Evolutionary conservation across 2,329 filamentous ascomycete species (phyloP).

Genomic region (Paracoccidioides brasiliensis): DNA sequence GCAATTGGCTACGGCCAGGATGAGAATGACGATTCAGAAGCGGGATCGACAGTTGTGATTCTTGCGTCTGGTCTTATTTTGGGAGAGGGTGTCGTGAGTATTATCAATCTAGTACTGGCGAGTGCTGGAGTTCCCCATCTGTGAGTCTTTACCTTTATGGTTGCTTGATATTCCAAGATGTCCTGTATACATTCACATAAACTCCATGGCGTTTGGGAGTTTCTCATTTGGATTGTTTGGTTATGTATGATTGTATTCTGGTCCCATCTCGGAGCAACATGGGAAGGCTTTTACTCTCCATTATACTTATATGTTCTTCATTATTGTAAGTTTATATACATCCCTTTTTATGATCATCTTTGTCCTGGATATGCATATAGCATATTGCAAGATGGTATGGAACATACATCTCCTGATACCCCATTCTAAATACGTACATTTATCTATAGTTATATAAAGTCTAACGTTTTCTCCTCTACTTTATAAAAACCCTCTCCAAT

Average conservation of each 20-base stretch:
- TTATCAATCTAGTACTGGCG: constrained; percentile 74
- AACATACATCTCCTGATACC: too few relatives aligned
- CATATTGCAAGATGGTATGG: too few relatives aligned
- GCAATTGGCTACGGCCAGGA: constrained; percentile 17
- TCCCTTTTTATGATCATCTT: too few relatives aligned
- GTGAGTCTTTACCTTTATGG: background rate
- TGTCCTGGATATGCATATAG: too few relatives aligned
- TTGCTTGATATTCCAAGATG: background rate
- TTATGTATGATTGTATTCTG: background rate
- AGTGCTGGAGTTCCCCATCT: constrained; percentile 64
- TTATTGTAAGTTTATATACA: too few relatives aligned
- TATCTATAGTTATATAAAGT: too few relatives aligned
- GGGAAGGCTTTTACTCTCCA: too few relatives aligned
- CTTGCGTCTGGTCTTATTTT: constrained; percentile 81
- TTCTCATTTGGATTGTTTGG: background rate
- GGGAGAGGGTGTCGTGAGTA: constrained; percentile 82
- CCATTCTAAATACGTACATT: too few relatives aligned
- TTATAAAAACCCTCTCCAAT: too few relatives aligned
- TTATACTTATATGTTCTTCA: too few relatives aligned
- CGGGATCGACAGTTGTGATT: constrained; percentile 62
- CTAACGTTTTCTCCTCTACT: too few relatives aligned
- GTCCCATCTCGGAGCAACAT: background rate
- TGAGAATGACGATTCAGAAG: constrained; percentile 25
- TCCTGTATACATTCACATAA: background rate
- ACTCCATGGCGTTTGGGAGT: background rate